Base-by-base conservation (phyloP, 768 basidiomycete species). In the Serendipita vermifera region DNA sequence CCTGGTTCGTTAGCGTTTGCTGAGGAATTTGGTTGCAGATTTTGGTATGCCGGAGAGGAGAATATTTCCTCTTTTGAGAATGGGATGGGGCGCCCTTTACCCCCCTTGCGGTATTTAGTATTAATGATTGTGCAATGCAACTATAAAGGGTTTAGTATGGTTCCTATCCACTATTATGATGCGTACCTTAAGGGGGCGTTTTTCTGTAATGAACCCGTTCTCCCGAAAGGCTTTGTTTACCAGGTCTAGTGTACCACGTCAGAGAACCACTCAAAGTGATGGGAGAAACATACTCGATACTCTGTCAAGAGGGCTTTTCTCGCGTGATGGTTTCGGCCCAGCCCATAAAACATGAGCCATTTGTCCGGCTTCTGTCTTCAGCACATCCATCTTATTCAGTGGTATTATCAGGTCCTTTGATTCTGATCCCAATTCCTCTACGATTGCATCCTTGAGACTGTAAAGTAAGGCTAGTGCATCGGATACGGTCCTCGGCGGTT, bases 21-120 rank as follows among this genome's bases (percentile, higher is more conserved):
- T 51, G 20, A 9, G 46, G 2, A 15, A 9, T 51, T 29, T 29
- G 15, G n/a, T 29, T 17, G 14, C 22, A 13, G 39, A 35, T n/a
- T 15, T n/a, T 56, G 61, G 35, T 57, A 46, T 2, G 62, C 63
- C 1, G 61, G 27, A 0, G 73, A 73, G n/a, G 43, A 55, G 11
- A 73, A 62, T 26, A 76, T 33, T 3, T 66, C 62, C 11, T 55
- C 55, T 59, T 72, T 75, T 3, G 76, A 76, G 57, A 78, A 77
- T 3, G 75, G 71, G 32, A 65, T 56, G 2, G 75, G 70, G 2
- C 7, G 46, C 1, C 67, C 63, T 3, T 54, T 48, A 11, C n/a
- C 35, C 5, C 62, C 59, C 38, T 63, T 67, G 32, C 70, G 70
- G 57, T 70, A 66, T 3, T 61, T 58, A 26, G 70, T 72, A 60